Conservation (phyloP, 495 filamentous ascomycete genomes). For the Hapsidospora chrysogenum region DNA sequence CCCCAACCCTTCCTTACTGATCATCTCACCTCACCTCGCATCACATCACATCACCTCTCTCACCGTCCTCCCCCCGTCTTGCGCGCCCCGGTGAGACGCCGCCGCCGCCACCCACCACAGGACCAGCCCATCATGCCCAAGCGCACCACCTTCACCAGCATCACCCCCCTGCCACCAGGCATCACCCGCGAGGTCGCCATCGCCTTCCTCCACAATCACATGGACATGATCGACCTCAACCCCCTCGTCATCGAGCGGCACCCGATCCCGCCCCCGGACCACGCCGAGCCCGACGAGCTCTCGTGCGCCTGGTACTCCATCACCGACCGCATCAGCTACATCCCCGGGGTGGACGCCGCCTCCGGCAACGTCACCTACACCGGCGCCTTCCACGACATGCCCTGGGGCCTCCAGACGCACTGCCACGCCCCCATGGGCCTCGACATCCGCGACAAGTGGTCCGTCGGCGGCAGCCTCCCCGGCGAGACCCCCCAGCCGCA, state of each 20-base stretch:
- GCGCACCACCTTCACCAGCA: conserved; percentile 43
- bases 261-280: conserved; percentile 40
- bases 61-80: too few species aligned
- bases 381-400: conserved; percentile 54
- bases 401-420: conserved; percentile 56
- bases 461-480: conserved; percentile 40
- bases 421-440: conserved; percentile 48
- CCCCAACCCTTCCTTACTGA: too few species aligned
- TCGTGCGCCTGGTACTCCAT: conserved; percentile 56
- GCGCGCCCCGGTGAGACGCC: neutral
- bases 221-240: conserved; percentile 67
- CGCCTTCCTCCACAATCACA: conserved; percentile 52
- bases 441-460: conserved; percentile 57
- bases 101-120: neutral
- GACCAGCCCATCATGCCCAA: conserved; percentile 26
- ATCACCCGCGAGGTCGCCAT: conserved; percentile 51
- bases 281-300: conserved; percentile 47
- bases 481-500: conserved; percentile 41
- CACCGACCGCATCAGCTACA: conserved; percentile 54
- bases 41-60: too few species aligned
- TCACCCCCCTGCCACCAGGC: conserved; percentile 52
- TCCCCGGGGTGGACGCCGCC: conserved; percentile 44
- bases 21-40: too few species aligned
- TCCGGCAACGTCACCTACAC: conserved; percentile 54
- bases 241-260: conserved; percentile 57